Evolutionary conservation across 805 yeast genomes (phyloP).

Genomic region (Candida suzukii): DNA sequence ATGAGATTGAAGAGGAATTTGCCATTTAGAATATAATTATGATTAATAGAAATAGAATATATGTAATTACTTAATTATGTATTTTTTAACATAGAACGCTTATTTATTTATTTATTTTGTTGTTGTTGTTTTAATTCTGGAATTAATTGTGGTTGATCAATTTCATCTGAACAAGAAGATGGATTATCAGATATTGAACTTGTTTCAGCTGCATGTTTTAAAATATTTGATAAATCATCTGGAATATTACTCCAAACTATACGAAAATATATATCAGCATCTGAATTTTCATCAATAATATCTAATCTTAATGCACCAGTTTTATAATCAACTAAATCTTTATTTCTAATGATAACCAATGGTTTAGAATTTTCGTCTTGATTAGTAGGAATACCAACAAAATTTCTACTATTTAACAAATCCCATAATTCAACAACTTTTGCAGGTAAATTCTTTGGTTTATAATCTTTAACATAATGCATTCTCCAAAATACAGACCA

Average conservation of each 20-base stretch:
- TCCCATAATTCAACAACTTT: constrained; percentile 14
- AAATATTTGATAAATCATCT: constrained; percentile 19
- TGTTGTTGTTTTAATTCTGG: too few relatives aligned
- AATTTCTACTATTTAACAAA: neutral
- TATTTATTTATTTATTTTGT: too few relatives aligned
- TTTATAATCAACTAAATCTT: constrained; percentile 11
- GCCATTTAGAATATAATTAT: neutral
- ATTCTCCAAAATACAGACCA: constrained; percentile 61
- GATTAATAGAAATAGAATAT: too few relatives aligned
- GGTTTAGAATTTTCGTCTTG: constrained; percentile 1
- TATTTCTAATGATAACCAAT: constrained; percentile 8
- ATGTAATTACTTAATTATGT: too few relatives aligned
- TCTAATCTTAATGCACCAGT: constrained; percentile 13
- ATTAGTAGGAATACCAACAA: neutral
- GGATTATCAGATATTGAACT: too few relatives aligned
- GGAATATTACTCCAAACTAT: constrained; percentile 27
- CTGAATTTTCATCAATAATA: constrained; percentile 7
- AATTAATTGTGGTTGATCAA: too few relatives aligned
- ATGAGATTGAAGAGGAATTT: neutral
- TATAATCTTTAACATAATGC: constrained; percentile 36
- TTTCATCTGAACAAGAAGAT: too few relatives aligned
- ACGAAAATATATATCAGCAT: constrained; percentile 11
- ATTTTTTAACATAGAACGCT: too few relatives aligned
- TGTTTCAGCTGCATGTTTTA: too few relatives aligned
- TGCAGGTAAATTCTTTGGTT: constrained; percentile 37